phyloP scores from a whole-genome alignment of 2,329 filamentous ascomycete species.

The Chaetothyriales sp. region DNA sequence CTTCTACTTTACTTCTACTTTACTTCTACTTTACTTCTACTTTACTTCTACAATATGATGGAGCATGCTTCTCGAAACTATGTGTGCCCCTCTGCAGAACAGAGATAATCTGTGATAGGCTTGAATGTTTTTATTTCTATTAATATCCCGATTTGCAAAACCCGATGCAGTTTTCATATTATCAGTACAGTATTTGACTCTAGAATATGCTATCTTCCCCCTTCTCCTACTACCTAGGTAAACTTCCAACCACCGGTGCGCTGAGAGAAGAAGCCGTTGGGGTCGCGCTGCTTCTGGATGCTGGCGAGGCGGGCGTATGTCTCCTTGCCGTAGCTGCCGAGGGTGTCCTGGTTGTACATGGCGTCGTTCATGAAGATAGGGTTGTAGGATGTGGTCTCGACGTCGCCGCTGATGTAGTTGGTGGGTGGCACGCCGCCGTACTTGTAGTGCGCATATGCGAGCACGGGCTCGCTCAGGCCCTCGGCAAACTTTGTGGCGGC shows the following conservation, averaged over 20 bases:
- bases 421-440: background rate
- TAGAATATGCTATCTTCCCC: too few species aligned
- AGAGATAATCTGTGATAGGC: too few species aligned
- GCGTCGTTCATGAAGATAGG: conserved; percentile 34
- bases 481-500: background rate
- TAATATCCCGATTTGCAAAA: too few species aligned
- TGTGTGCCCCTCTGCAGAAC: too few species aligned
- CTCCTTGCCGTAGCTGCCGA: conserved; percentile 28
- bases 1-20: too few species aligned
- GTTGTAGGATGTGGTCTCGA: background rate
- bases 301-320: conserved; percentile 23
- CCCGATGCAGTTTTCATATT: too few species aligned
- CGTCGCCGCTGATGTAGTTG: background rate
- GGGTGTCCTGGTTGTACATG: conserved; percentile 27
- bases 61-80: too few species aligned
- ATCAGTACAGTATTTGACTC: too few species aligned
- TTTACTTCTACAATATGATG: too few species aligned
- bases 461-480: background rate
- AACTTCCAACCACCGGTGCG: background rate
- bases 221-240: too few species aligned
- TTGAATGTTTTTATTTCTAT: too few species aligned
- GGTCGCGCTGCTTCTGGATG: conserved; percentile 28
- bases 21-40: too few species aligned
- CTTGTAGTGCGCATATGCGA: background rate
- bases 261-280: conserved; percentile 22